A percentile compares a stretch with the other conserved stretches of the same genome.
These are phyloP conservation scores for Ajuga reptans DNA, from an alignment of 305 asterid species.

Conservation along the genomic window DNA sequence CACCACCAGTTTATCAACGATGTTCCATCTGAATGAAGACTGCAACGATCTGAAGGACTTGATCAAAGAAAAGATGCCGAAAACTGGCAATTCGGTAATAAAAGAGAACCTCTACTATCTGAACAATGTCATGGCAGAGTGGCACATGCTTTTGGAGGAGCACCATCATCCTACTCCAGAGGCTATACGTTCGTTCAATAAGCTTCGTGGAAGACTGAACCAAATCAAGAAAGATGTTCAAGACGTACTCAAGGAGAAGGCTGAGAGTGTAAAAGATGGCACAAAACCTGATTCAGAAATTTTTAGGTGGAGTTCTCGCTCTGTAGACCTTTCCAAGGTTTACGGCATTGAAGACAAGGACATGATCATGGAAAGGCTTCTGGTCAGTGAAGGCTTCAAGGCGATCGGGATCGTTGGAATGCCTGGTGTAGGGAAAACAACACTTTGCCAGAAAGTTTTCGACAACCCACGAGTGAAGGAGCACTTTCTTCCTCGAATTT, in stretches of 20 bases:
- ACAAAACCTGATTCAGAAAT: not conserved
- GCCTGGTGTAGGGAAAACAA: conserved; percentile 46
- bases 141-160: not conserved
- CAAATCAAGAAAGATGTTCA: not conserved
- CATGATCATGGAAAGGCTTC: conserved; percentile 35
- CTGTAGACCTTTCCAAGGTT: conserved; percentile 8
- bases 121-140: conserved; percentile 25
- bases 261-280: not conserved
- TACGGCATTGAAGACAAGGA: conserved; percentile 28
- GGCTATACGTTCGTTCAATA: not conserved
- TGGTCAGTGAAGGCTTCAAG: conserved; percentile 18
- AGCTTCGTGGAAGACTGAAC: not conserved
- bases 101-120: conserved; percentile 34
- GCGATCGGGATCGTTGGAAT: conserved; percentile 35
- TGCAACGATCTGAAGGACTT: not conserved
- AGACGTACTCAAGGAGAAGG: not conserved
- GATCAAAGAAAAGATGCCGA: not conserved
- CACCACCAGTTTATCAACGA: too few species aligned
- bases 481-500: conserved; percentile 32
- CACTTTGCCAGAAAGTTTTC: conserved; percentile 35
- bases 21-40: not conserved
- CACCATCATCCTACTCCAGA: not conserved
- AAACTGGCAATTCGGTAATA: not conserved
- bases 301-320: conserved; percentile 20
- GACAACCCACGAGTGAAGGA: conserved; percentile 22